A percentile compares a stretch with the other conserved stretches of the same genome.
Evolutionary conservation across 768 basidiomycete species (phyloP).

Genomic region (Paxillus ammoniavirescens): DNA sequence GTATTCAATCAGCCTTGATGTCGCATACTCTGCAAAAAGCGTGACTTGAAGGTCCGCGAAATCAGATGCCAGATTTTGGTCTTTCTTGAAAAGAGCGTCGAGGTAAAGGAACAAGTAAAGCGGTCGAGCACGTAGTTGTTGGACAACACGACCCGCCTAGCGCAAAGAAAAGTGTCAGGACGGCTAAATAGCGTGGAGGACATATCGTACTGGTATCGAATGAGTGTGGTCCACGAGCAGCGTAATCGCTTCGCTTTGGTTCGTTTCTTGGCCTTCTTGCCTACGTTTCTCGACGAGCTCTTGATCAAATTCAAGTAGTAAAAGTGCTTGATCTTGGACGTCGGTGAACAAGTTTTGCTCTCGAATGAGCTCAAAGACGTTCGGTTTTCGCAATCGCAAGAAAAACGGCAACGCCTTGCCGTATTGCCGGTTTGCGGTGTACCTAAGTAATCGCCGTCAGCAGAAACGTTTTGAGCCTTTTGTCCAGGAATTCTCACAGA

Average conservation of each 20-base stretch:
- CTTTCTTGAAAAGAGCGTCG: conserved; percentile 85
- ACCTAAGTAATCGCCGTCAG: conserved; percentile 44
- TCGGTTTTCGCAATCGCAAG: conserved; percentile 78
- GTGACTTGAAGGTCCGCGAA: conserved; percentile 90
- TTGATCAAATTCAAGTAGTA: conserved; percentile 93
- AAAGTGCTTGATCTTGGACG: conserved; percentile 88
- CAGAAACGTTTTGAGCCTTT: neutral
- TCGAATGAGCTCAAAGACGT: conserved; percentile 92
- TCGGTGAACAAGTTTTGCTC: conserved; percentile 94
- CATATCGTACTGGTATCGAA: conserved; percentile 80
- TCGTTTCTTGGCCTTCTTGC: conserved; percentile 38
- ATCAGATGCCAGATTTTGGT: conserved; percentile 72
- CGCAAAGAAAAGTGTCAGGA: conserved; percentile 1
- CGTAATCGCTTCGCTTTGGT: conserved; percentile 75
- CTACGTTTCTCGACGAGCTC: conserved; percentile 68
- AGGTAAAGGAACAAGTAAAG: conserved; percentile 91
- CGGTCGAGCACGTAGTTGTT: conserved; percentile 74
- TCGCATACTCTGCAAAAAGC: conserved; percentile 88
- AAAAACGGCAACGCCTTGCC: conserved; percentile 93
- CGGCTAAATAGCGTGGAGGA: neutral
- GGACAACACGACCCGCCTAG: conserved; percentile 84
- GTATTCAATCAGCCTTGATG: conserved; percentile 81
- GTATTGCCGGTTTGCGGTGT: conserved; percentile 84
- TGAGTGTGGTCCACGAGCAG: conserved; percentile 92
- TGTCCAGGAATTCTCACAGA: conserved; percentile 47